These are phyloP conservation scores for Scedosporium aurantiacum DNA, from an alignment of 2,329 filamentous ascomycete species.

Conservation along the genomic window DNA sequence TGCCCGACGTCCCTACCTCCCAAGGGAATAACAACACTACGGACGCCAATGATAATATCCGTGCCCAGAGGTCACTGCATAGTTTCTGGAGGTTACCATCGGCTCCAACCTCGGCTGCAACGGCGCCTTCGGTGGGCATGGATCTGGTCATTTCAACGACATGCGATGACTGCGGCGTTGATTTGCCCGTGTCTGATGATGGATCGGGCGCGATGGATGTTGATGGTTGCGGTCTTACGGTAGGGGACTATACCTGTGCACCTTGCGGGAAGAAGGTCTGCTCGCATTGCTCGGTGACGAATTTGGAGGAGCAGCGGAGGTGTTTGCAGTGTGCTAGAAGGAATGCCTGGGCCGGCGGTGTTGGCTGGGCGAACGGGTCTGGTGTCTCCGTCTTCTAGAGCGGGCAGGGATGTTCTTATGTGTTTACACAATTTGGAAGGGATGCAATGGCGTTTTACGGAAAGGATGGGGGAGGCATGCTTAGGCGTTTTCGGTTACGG, in stretches of 20 bases:
- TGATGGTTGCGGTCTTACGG: constrained; percentile 18
- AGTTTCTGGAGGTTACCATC: constrained; percentile 48
- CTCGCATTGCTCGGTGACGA: constrained; percentile 47
- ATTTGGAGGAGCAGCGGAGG: constrained; percentile 40
- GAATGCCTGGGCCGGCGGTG: constrained; percentile 13
- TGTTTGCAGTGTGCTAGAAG: constrained; percentile 41
- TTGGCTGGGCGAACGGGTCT: constrained; percentile 12
- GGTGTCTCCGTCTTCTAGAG: constrained; percentile 14
- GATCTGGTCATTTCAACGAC: constrained; percentile 13
- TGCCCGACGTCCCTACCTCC: constrained; percentile 9
- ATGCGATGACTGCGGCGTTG: constrained; percentile 44
- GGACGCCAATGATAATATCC: not conserved
- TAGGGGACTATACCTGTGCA: constrained; percentile 27
- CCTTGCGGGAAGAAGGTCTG: constrained; percentile 46
- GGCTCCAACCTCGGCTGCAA: constrained; percentile 17
- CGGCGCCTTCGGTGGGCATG: constrained; percentile 12
- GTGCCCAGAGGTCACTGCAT: constrained; percentile 41
- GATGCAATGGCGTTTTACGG: not conserved
- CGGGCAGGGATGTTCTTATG: not conserved
- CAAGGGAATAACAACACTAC: not conserved
- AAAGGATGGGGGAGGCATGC: not conserved
- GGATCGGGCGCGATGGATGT: constrained; percentile 26
- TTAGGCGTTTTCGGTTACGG: not conserved
- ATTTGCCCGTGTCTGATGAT: constrained; percentile 12
- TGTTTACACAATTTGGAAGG: not conserved